Evolutionary conservation across 495 filamentous ascomycete species (phyloP).

Genomic region (Schizothecium vesticola): DNA sequence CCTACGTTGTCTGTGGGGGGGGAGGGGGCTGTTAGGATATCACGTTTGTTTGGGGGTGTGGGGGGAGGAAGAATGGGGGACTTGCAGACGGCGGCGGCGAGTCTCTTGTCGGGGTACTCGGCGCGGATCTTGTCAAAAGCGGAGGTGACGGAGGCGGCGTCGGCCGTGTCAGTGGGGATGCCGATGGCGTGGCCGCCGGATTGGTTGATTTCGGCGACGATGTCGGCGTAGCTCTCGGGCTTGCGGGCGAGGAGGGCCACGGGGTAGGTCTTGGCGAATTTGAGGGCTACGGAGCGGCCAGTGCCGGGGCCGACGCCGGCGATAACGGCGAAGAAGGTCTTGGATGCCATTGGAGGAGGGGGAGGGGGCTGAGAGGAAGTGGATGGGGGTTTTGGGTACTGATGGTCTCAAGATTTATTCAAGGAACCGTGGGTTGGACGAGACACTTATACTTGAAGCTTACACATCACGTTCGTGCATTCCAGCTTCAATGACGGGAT

Average conservation of each 20-base stretch:
- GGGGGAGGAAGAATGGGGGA: too few relatives aligned
- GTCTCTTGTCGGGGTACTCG: conserved; percentile 45
- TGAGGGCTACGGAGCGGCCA: conserved; percentile 52
- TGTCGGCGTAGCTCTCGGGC: conserved; percentile 55
- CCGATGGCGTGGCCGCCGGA: conserved; percentile 69
- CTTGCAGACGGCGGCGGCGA: conserved; percentile 71
- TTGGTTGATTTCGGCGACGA: conserved; percentile 70
- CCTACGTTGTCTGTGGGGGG: conserved; percentile 52
- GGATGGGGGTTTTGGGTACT: neutral
- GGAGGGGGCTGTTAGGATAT: neutral
- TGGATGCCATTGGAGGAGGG: conserved; percentile 30
- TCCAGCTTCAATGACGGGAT: neutral
- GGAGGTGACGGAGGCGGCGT: conserved; percentile 53
- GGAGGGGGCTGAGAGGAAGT: neutral
- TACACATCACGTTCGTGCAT: neutral
- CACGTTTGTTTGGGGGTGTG: neutral
- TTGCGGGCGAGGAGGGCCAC: conserved; percentile 72
- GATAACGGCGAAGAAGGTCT: conserved; percentile 58
- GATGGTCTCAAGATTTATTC: neutral
- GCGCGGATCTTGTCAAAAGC: conserved; percentile 66
- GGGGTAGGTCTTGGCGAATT: conserved; percentile 67
- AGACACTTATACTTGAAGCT: neutral
- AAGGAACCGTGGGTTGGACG: neutral
- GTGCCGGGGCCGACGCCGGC: conserved; percentile 73
- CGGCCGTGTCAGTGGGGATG: conserved; percentile 66